Evolutionary conservation across 2,329 filamentous ascomycete genomes (phyloP).

Genomic region (Fusarium newnesense): DNA sequence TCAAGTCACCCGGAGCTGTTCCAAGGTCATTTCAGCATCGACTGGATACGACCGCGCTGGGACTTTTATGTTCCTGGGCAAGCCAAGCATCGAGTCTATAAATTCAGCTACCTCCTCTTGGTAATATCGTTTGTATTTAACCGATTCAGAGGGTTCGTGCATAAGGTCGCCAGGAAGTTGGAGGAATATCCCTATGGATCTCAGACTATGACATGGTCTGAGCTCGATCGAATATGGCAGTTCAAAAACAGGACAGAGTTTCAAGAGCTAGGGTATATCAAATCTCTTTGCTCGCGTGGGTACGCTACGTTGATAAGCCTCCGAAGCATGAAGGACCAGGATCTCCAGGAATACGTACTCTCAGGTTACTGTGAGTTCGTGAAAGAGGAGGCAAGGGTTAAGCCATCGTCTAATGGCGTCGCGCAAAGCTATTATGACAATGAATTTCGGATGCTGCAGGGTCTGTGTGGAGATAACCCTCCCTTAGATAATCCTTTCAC

Average conservation of each 20-base stretch:
- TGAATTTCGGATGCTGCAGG: not conserved
- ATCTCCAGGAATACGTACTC: not conserved
- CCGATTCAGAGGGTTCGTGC: not conserved
- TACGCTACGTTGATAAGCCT: not conserved
- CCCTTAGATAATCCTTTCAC: not conserved
- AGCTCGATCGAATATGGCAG: not conserved
- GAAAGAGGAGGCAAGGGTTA: not conserved
- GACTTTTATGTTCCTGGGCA: not conserved
- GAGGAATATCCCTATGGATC: not conserved
- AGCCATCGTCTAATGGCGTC: no score
- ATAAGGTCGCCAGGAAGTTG: not conserved
- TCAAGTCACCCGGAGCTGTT: not conserved
- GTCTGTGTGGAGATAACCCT: not conserved
- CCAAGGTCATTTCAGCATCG: no score
- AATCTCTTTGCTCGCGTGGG: not conserved
- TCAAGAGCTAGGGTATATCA: not conserved
- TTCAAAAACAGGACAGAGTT: not conserved
- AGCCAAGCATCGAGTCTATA: no score
- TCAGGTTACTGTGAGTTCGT: not conserved
- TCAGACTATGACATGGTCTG: not conserved
- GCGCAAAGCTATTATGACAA: no score
- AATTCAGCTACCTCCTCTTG: no score
- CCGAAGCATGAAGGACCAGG: not conserved
- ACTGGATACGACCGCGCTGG: no score
- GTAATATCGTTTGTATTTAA: not conserved